Evolutionary conservation across 805 yeast species (phyloP).

Genomic region (Saccharomycopsis selenospora): DNA sequence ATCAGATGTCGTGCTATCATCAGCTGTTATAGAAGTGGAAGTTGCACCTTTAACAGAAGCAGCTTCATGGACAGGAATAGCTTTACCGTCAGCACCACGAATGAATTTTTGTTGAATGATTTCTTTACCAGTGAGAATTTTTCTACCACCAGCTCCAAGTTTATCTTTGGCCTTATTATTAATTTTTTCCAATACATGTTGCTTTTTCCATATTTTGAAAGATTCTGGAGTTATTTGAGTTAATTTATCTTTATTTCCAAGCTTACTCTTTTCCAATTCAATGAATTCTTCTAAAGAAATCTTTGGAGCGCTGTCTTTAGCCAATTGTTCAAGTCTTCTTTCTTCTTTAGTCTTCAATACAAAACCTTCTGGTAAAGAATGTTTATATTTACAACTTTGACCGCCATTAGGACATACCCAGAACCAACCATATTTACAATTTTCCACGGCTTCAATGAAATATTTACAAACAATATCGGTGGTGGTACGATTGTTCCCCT

Average conservation of each 20-base stretch:
- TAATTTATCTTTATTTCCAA: conserved; percentile 58
- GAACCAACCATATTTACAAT: conserved; percentile 97
- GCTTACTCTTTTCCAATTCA: conserved; percentile 82
- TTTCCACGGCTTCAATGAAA: conserved; percentile 95
- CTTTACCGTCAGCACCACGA: conserved; percentile 3
- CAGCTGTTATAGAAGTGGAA: conserved; percentile 29
- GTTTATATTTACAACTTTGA: conserved; percentile 86
- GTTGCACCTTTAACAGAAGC: conserved; percentile 41
- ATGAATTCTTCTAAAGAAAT: conserved; percentile 93
- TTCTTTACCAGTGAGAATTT: conserved; percentile 60
- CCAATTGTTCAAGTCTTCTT: conserved; percentile 78
- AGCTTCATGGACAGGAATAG: conserved; percentile 36
- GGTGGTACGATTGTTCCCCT: conserved; percentile 89
- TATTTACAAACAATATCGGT: conserved; percentile 91
- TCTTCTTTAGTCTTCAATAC: conserved; percentile 96
- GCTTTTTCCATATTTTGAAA: conserved; percentile 76
- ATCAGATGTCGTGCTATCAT: conserved; percentile 32
- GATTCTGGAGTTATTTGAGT: conserved; percentile 84
- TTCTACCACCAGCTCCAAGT: conserved; percentile 37
- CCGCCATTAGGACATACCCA: conserved; percentile 98
- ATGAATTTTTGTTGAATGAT: conserved; percentile 51
- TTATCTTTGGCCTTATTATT: conserved; percentile 31
- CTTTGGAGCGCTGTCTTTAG: conserved; percentile 76
- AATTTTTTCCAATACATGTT: conserved; percentile 53
- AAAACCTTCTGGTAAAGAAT: conserved; percentile 94